Percentiles rank a stretch among this genome's conserved stretches.
phyloP scores from a whole-genome alignment of 1,139 yeast genomes.

The Taphrina populina region DNA sequence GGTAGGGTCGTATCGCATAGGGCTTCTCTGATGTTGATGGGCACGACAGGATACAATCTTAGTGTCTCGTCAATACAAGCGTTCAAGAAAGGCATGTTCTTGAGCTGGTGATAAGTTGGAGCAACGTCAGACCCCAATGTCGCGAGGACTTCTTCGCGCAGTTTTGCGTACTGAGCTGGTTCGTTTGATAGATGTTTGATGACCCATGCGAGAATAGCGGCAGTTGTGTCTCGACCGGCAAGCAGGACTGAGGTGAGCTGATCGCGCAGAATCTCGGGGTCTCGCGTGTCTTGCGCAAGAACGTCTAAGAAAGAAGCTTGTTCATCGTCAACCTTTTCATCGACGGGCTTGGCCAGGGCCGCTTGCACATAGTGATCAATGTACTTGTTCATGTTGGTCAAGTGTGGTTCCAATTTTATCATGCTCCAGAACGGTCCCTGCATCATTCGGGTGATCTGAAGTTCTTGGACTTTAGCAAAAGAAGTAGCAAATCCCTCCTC shows the following conservation, averaged over 20 bases:
- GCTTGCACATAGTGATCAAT: slow-evolving; percentile 17
- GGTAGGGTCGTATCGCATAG: slow-evolving; percentile 54
- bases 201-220: slow-evolving; percentile 45
- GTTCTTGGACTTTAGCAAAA: slow-evolving; percentile 50
- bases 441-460: slow-evolving; percentile 48
- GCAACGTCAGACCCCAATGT: neutral
- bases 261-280: slow-evolving; percentile 53
- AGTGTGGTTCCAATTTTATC: slow-evolving; percentile 43
- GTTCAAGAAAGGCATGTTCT: slow-evolving; percentile 47
- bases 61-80: slow-evolving; percentile 51
- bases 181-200: slow-evolving; percentile 53
- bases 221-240: slow-evolving; percentile 33
- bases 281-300: slow-evolving; percentile 54
- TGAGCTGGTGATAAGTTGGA: slow-evolving; percentile 54
- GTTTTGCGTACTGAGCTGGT: slow-evolving; percentile 48
- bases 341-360: slow-evolving; percentile 14
- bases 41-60: slow-evolving; percentile 59
- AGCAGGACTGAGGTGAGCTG: slow-evolving; percentile 54
- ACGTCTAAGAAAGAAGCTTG: slow-evolving; percentile 57
- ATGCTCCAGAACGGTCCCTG: slow-evolving; percentile 48
- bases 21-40: slow-evolving; percentile 54
- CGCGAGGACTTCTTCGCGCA: slow-evolving; percentile 47
- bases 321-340: slow-evolving; percentile 42
- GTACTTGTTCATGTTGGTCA: slow-evolving; percentile 45
- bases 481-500: slow-evolving; percentile 50